These are phyloP conservation scores for Platanus orientalis DNA, from an alignment of 164 flowering plant species.

Conservation along the genomic window DNA sequence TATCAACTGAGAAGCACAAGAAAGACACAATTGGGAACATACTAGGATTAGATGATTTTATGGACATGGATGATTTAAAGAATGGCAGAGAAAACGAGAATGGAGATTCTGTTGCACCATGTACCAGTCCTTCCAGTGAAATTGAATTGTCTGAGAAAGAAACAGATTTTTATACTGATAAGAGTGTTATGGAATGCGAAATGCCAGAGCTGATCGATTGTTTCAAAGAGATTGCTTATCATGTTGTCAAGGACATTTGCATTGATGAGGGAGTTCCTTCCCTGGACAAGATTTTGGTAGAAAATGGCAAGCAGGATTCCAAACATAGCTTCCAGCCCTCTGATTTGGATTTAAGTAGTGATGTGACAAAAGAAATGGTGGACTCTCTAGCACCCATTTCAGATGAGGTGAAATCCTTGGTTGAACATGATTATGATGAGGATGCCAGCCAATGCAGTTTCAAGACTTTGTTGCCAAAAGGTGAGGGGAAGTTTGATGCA, in stretches of 20 bases:
- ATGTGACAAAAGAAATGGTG: slow-evolving; percentile 14
- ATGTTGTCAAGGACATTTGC: slow-evolving; percentile 55
- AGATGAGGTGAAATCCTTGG: slow-evolving; percentile 14
- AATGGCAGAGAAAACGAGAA: slow-evolving; percentile 10
- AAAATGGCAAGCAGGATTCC: slow-evolving; percentile 18
- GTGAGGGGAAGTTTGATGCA: slow-evolving; percentile 1
- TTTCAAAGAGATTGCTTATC: slow-evolving; percentile 36
- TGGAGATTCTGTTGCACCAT: slow-evolving; percentile 11
- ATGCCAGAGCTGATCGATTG: slow-evolving; percentile 38
- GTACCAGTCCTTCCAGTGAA: slow-evolving; percentile 9
- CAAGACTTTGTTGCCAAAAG: background rate
- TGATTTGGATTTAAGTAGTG: slow-evolving; percentile 20
- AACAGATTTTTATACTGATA: slow-evolving; percentile 35
- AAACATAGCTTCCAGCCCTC: slow-evolving; percentile 14
- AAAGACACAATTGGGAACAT: slow-evolving; percentile 15
- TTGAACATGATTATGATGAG: slow-evolving; percentile 11
- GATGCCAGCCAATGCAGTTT: slow-evolving; percentile 7
- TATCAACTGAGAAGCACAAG: slow-evolving; percentile 14
- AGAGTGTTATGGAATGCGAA: slow-evolving; percentile 40
- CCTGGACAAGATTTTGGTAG: slow-evolving; percentile 31
- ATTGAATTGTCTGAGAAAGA: slow-evolving; percentile 24
- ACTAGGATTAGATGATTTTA: slow-evolving; percentile 17
- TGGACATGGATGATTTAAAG: slow-evolving; percentile 15
- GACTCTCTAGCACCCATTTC: slow-evolving; percentile 2
- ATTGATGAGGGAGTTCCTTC: slow-evolving; percentile 55